These are phyloP conservation scores for Ramalina peruviana DNA, from an alignment of 495 filamentous ascomycete species.

Conservation along the genomic window DNA sequence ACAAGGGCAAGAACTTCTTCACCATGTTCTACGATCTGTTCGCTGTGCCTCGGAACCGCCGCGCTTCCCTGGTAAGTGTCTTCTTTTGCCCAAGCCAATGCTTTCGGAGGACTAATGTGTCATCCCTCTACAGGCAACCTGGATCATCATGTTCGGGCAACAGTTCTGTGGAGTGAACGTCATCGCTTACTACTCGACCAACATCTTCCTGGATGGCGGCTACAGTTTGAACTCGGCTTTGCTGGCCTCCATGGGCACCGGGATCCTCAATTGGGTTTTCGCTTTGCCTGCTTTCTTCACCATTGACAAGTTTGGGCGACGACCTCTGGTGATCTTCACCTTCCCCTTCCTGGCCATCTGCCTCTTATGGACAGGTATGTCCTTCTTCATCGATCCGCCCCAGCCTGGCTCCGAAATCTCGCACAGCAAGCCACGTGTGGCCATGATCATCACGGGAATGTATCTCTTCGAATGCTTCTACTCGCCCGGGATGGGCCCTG, in stretches of 20 bases:
- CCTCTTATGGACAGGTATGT: slow-evolving; percentile 67
- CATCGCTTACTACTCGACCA: slow-evolving; percentile 40
- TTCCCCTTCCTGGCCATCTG: slow-evolving; percentile 59
- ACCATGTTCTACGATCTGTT: slow-evolving; percentile 51
- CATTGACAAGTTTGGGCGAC: slow-evolving; percentile 48
- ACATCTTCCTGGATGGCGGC: slow-evolving; percentile 36
- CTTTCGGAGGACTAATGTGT: slow-evolving; percentile 31
- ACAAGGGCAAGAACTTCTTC: slow-evolving; percentile 35
- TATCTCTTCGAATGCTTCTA: slow-evolving; percentile 67
- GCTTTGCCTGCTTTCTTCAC: slow-evolving; percentile 52
- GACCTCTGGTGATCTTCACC: slow-evolving; percentile 63
- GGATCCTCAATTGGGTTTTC: slow-evolving; percentile 49
- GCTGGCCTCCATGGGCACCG: slow-evolving; percentile 51
- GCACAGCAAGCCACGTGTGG: slow-evolving; percentile 24
- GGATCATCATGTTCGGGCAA: slow-evolving; percentile 78
- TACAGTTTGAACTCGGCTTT: slow-evolving; percentile 44
- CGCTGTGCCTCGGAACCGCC: slow-evolving; percentile 59
- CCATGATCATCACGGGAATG: slow-evolving; percentile 51
- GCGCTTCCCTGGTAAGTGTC: slow-evolving; percentile 51
- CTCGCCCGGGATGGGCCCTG: slow-evolving; percentile 47
- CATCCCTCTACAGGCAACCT: slow-evolving; percentile 42
- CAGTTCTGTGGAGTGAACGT: slow-evolving; percentile 51
- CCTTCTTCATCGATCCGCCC: slow-evolving; percentile 52
- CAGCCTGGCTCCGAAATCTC: slow-evolving; percentile 19
- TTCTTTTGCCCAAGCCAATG: slow-evolving; percentile 18